Percentiles rank a stretch among this genome's conserved stretches.
Conservation (phyloP, 2,329 filamentous ascomycete genomes). For the Metarhizium rileyi region DNA sequence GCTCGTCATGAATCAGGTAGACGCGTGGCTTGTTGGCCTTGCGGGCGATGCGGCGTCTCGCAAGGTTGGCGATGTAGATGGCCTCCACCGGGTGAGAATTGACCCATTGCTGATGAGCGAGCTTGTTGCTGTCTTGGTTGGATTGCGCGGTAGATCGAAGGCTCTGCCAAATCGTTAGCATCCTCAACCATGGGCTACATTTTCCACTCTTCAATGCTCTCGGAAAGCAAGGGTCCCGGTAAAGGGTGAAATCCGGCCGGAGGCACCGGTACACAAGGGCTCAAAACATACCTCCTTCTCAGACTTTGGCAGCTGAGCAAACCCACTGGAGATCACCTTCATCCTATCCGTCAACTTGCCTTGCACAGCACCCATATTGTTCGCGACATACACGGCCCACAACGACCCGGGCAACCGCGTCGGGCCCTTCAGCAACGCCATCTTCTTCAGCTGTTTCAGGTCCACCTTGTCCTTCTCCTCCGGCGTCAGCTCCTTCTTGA, state of each 20-base stretch:
- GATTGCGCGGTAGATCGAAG: slow-evolving; percentile 23
- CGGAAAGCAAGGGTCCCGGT: neutral
- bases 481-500: slow-evolving; percentile 23
- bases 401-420: slow-evolving; percentile 18
- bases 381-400: slow-evolving; percentile 30
- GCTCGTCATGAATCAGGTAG: slow-evolving; percentile 34
- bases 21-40: slow-evolving; percentile 19
- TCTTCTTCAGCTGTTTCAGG: slow-evolving; percentile 27
- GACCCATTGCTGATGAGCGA: slow-evolving; percentile 38
- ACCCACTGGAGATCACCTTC: slow-evolving; percentile 21
- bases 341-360: slow-evolving; percentile 14
- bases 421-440: slow-evolving; percentile 31
- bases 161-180: slow-evolving; percentile 11
- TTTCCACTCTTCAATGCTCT: neutral
- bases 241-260: neutral
- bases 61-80: slow-evolving; percentile 36
- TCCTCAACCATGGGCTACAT: neutral
- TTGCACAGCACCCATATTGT: slow-evolving; percentile 17
- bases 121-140: slow-evolving; percentile 33
- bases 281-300: slow-evolving; percentile 36
- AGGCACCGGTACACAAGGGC: neutral
- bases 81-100: slow-evolving; percentile 27
- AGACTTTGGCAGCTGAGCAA: slow-evolving; percentile 27
- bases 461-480: slow-evolving; percentile 28
- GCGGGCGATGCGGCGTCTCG: slow-evolving; percentile 32